Conservation (phyloP, 140 eudicot genomes). For the Senecio squalidus region DNA sequence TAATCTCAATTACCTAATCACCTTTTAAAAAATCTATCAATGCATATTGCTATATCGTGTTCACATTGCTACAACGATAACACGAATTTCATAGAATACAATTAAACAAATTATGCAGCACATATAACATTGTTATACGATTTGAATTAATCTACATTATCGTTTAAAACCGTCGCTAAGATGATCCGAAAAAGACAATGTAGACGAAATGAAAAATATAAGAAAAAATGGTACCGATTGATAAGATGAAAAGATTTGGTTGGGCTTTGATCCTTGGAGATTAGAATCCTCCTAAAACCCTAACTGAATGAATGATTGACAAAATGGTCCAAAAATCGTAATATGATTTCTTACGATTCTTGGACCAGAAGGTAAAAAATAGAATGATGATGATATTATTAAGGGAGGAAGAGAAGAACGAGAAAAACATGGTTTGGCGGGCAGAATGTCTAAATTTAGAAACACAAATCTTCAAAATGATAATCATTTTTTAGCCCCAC, state of each 20-base stretch:
- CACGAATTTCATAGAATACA: no score
- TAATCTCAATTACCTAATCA: constrained; percentile 5
- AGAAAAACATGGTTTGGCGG: constrained; percentile 19
- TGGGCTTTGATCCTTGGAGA: constrained; percentile 25
- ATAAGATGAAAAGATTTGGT: no score
- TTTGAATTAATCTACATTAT: neutral
- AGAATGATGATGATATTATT: constrained; percentile 1
- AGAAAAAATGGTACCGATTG: no score
- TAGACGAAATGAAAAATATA: neutral
- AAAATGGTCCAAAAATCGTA: constrained; percentile 62
- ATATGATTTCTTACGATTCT: constrained; percentile 26
- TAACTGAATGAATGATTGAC: constrained; percentile 11
- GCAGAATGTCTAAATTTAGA: constrained; percentile 16
- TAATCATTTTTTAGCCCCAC: constrained; percentile 28
- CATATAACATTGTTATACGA: neutral
- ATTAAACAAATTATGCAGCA: no score
- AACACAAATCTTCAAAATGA: constrained; percentile 9
- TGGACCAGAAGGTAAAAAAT: constrained; percentile 31
- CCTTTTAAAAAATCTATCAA: neutral
- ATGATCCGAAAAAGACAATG: neutral
- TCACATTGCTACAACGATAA: neutral
- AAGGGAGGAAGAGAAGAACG: constrained; percentile 21
- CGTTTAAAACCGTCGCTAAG: neutral
- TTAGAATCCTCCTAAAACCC: constrained; percentile 27
- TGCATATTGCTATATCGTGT: neutral